Evolutionary conservation across 805 yeast species (phyloP).

Genomic region (Candida insectorum): DNA sequence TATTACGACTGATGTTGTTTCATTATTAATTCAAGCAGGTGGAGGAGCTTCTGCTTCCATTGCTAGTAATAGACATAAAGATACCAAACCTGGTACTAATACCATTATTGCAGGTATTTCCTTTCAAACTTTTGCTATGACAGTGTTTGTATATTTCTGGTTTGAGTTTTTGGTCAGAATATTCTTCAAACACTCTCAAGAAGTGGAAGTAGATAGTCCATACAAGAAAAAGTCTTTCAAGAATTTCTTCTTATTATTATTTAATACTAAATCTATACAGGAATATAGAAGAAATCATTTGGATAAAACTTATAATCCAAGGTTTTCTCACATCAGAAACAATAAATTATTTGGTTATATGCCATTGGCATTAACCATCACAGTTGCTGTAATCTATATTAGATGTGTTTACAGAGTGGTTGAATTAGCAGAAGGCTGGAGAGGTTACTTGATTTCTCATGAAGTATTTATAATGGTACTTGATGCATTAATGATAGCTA

Average conservation of each 20-base stretch:
- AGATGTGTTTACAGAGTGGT: conserved; percentile 39
- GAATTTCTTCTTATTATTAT: conserved; percentile 27
- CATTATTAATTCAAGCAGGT: conserved; percentile 36
- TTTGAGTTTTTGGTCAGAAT: conserved; percentile 31
- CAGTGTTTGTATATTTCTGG: conserved; percentile 33
- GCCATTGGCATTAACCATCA: conserved; percentile 31
- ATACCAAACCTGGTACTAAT: conserved; percentile 30
- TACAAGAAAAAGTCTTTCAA: conserved; percentile 17
- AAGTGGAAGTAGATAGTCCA: conserved; percentile 12
- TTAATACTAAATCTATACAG: conserved; percentile 21
- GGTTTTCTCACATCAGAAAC: conserved; percentile 20
- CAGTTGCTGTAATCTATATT: conserved; percentile 32
- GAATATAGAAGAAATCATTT: conserved; percentile 19
- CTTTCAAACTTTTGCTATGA: conserved; percentile 38
- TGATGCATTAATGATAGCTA: conserved; percentile 36
- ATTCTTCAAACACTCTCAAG: conserved; percentile 23
- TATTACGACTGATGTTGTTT: conserved; percentile 33
- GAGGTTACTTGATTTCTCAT: conserved; percentile 32
- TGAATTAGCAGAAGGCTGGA: conserved; percentile 37
- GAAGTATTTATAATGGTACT: conserved; percentile 36
- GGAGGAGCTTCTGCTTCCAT: conserved; percentile 38
- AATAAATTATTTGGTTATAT: conserved; percentile 26
- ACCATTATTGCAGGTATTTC: conserved; percentile 38
- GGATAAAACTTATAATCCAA: conserved; percentile 28
- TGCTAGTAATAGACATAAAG: conserved; percentile 19